These are phyloP conservation scores for Sporothrix euskadiensis DNA, from an alignment of 2,329 filamentous ascomycete species.

Conservation along the genomic window DNA sequence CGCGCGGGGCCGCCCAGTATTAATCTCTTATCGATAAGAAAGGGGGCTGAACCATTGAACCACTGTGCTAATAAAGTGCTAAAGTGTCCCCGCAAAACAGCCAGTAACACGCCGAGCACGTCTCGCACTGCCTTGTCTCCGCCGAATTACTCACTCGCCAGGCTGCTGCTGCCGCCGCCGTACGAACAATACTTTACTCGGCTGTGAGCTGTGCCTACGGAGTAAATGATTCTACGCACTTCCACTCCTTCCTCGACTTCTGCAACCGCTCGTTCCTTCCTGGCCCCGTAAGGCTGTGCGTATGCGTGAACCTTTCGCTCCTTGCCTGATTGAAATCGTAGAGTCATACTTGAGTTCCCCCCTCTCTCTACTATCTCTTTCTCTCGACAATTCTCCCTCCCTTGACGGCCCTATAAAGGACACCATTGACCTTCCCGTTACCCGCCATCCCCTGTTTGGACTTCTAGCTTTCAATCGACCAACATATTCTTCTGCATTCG, in stretches of 20 bases:
- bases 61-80: not conserved
- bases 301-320: not conserved
- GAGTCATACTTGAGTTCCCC: conserved; percentile 10
- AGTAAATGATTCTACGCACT: not conserved
- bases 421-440: not conserved
- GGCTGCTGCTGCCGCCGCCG: not conserved
- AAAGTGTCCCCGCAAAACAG: not conserved
- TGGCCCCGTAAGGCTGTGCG: conserved; percentile 7
- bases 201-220: not conserved
- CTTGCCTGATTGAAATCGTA: not conserved
- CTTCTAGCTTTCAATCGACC: not conserved
- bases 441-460: not conserved
- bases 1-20: not conserved
- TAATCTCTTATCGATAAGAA: conserved; percentile 15
- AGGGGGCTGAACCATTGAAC: conserved; percentile 11
- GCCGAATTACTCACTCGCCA: conserved; percentile 26
- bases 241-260: not conserved
- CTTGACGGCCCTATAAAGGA: conserved; percentile 7
- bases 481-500: not conserved
- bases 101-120: not conserved
- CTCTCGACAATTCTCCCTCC: not conserved
- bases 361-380: not conserved
- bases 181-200: not conserved
- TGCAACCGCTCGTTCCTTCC: not conserved
- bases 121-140: not conserved